Percentiles rank a stretch among this genome's conserved stretches.
phyloP scores from a whole-genome alignment of 441 rosid genomes.

The Theobroma grandiflorum region DNA sequence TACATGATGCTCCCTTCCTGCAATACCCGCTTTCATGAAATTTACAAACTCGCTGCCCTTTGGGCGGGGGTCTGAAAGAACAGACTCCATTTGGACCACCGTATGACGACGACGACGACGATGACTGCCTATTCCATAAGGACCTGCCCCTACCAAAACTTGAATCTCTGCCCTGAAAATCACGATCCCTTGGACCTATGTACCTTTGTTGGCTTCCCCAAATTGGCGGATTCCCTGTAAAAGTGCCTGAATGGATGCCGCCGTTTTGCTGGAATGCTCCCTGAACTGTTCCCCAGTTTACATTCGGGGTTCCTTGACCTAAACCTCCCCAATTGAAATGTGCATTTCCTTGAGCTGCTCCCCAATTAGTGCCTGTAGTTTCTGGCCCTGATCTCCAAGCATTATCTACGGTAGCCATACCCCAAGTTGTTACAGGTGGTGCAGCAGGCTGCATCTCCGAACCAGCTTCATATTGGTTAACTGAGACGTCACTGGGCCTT shows the following conservation, averaged over 20 bases:
- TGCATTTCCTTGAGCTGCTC: conserved; percentile 45
- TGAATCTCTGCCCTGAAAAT: conserved; percentile 49
- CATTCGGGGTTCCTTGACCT: conserved; percentile 37
- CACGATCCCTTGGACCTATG: conserved; percentile 50
- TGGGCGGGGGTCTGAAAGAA: conserved; percentile 60
- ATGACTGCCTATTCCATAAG: conserved; percentile 56
- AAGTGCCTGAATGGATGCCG: conserved; percentile 33
- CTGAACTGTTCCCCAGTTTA: conserved; percentile 41
- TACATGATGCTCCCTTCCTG: conserved; percentile 88
- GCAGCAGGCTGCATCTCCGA: conserved; percentile 51
- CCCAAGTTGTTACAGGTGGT: conserved; percentile 51
- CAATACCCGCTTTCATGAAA: conserved; percentile 80
- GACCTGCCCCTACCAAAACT: conserved; percentile 54
- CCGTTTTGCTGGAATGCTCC: conserved; percentile 36
- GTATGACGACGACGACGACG: conserved; percentile 36
- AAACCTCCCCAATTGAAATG: conserved; percentile 39
- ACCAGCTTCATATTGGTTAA: conserved; percentile 58
- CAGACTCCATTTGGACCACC: conserved; percentile 63
- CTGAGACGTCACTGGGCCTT: conserved; percentile 50
- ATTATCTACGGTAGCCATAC: conserved; percentile 43
- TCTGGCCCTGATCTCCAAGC: conserved; percentile 45
- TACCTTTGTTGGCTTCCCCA: conserved; percentile 61
- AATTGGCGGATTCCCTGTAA: conserved; percentile 39
- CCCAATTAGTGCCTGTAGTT: conserved; percentile 32
- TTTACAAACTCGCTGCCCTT: conserved; percentile 86